phyloP scores from a whole-genome alignment of 192 early-diverging fungal species.

The Umbelopsis isabellina region DNA sequence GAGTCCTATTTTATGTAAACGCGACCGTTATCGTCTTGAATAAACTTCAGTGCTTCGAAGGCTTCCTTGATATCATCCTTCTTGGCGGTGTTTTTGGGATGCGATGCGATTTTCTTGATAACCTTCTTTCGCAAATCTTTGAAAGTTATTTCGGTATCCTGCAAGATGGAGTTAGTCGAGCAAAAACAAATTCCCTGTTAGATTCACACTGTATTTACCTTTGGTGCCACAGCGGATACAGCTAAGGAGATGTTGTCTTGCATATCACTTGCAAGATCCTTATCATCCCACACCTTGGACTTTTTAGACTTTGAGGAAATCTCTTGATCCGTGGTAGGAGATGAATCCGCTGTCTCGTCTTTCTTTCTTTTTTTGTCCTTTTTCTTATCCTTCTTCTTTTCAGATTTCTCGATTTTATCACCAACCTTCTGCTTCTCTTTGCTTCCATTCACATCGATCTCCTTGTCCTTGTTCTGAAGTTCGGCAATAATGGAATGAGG shows the following conservation, averaged over 20 bases:
- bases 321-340: constrained; percentile 27
- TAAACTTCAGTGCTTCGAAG: constrained; percentile 23
- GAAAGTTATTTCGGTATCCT: constrained; percentile 17
- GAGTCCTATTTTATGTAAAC: background rate
- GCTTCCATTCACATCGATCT: constrained; percentile 26
- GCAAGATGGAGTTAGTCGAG: background rate
- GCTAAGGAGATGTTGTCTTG: constrained; percentile 10
- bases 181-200: background rate
- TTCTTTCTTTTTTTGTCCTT: constrained; percentile 35
- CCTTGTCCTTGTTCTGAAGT: constrained; percentile 46
- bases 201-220: constrained; percentile 7
- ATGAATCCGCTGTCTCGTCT: constrained; percentile 16
- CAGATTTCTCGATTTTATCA: constrained; percentile 23
- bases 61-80: constrained; percentile 32
- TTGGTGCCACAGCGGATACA: constrained; percentile 7
- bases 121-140: constrained; percentile 31
- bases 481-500: constrained; percentile 45
- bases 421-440: constrained; percentile 11
- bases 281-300: constrained; percentile 32
- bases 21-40: constrained; percentile 1
- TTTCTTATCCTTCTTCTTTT: constrained; percentile 30
- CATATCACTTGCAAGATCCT: constrained; percentile 20
- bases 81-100: constrained; percentile 24
- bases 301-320: constrained; percentile 35
- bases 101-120: constrained; percentile 22